These are phyloP conservation scores for Diaporthe sp. DNA, from an alignment of 2,329 filamentous ascomycete species.

Conservation along the genomic window DNA sequence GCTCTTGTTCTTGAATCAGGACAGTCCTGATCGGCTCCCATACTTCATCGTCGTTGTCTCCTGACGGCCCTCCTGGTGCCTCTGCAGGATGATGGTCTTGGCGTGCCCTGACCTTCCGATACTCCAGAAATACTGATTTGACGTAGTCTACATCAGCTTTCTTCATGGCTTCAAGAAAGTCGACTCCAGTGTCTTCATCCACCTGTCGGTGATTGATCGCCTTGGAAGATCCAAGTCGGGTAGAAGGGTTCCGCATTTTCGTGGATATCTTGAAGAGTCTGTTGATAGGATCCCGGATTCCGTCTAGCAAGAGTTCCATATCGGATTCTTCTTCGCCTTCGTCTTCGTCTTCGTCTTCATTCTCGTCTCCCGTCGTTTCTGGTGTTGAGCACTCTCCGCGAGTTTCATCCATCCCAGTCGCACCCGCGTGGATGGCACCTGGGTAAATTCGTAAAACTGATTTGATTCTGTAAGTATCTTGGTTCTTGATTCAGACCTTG, in stretches of 20 bases:
- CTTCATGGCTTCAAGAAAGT: conserved; percentile 14
- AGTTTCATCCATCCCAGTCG: neutral
- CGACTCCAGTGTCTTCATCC: conserved; percentile 16
- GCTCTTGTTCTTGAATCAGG: neutral
- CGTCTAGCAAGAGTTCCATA: conserved; percentile 4
- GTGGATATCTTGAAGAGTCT: conserved; percentile 25
- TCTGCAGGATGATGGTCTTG: neutral
- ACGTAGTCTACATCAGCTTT: conserved; percentile 13
- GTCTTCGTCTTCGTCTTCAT: neutral
- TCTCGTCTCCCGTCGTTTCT: neutral
- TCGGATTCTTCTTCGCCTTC: neutral
- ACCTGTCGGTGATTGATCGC: neutral
- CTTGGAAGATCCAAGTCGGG: conserved; percentile 19
- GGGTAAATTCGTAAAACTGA: neutral
- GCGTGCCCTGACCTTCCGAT: neutral
- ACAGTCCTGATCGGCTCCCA: conserved; percentile 22
- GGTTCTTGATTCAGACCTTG: no score
- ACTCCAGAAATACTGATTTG: conserved; percentile 7
- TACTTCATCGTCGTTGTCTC: neutral
- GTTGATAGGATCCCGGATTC: conserved; percentile 24
- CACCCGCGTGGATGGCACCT: neutral
- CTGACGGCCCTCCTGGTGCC: neutral
- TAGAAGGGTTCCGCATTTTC: conserved; percentile 19
- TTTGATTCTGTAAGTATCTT: neutral
- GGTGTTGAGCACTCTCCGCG: neutral